These are phyloP conservation scores for Cystoisospora suis DNA, from an alignment of 169 alveolate genomes.

Conservation along the genomic window DNA sequence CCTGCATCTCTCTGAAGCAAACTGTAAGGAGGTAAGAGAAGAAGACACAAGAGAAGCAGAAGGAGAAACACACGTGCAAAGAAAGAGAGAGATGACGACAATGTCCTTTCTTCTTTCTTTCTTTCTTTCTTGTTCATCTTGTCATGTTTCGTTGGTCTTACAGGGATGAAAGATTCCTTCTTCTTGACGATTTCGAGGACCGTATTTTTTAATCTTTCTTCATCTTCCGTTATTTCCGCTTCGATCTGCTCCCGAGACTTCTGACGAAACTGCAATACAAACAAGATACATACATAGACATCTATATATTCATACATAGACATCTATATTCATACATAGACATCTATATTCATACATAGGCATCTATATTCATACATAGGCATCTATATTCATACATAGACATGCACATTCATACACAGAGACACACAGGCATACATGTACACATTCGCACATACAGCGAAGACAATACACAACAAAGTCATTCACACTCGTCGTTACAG, in stretches of 20 bases:
- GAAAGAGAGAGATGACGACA: background rate
- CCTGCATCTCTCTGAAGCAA: too few relatives aligned
- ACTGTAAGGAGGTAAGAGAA: background rate
- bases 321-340: too few relatives aligned
- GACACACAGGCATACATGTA: background rate
- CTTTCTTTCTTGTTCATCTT: too few relatives aligned
- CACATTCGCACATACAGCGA: background rate
- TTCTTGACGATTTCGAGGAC: background rate
- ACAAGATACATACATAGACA: too few relatives aligned
- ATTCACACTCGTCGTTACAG: background rate
- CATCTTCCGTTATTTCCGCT: conserved; percentile 27
- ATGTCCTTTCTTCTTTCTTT: background rate
- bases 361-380: background rate
- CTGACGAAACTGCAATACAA: background rate
- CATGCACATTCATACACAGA: background rate
- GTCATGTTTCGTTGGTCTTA: background rate
- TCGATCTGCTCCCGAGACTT: conserved; percentile 43
- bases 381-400: background rate
- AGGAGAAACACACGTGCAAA: background rate
- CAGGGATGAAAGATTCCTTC: background rate
- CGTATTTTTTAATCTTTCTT: background rate
- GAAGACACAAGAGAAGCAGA: background rate
- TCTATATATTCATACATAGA: too few relatives aligned
- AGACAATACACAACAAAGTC: background rate
- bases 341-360: too few relatives aligned